Percentiles rank a stretch among this genome's conserved stretches.
phyloP scores from a whole-genome alignment of 2,329 filamentous ascomycete genomes.

The Periconia digitata region DNA sequence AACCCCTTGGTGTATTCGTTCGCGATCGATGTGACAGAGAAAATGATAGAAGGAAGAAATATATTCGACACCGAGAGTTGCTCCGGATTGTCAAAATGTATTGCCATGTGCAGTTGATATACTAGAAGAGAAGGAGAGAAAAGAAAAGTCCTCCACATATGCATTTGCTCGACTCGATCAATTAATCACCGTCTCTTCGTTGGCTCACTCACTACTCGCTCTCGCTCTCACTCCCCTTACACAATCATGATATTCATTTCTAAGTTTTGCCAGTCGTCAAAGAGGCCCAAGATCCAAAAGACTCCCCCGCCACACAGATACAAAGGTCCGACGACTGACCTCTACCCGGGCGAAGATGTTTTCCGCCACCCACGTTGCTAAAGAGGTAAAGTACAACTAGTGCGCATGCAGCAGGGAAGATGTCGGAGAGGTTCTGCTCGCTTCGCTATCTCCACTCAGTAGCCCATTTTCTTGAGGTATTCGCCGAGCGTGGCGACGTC shows the following conservation, averaged over 20 bases:
- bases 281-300: no score
- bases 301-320: no score
- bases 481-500: slow-evolving; percentile 83
- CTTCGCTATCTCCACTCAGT: slow-evolving; percentile 63
- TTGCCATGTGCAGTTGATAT: slow-evolving; percentile 16
- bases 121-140: slow-evolving; percentile 8
- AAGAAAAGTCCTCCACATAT: slow-evolving; percentile 14
- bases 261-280: neutral
- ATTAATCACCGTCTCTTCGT: no score
- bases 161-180: neutral
- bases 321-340: neutral
- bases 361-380: slow-evolving; percentile 9
- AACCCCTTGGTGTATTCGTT: no score
- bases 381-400: slow-evolving; percentile 1
- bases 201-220: no score
- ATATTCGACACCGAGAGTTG: no score
- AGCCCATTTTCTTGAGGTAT: slow-evolving; percentile 78
- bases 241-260: neutral
- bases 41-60: no score
- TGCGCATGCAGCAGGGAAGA: neutral
- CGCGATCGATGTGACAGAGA: no score
- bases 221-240: neutral
- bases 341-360: neutral
- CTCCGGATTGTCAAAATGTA: slow-evolving; percentile 4
- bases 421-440: slow-evolving; percentile 1